Conservation (phyloP, 2,329 filamentous ascomycete genomes). For the Aspergillus quadrilineatus region DNA sequence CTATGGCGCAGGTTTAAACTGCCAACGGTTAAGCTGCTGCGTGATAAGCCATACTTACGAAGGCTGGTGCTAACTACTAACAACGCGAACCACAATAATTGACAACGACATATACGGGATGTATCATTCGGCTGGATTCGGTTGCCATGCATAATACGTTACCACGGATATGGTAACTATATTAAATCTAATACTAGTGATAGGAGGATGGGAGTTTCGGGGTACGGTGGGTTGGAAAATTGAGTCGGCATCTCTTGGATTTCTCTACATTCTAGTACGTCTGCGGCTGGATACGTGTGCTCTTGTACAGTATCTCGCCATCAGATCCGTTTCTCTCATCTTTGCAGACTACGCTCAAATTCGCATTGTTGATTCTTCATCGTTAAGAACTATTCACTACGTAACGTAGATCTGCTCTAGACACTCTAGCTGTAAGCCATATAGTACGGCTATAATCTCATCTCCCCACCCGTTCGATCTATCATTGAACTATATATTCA, state of each 20-base stretch:
- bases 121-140: constrained; percentile 4
- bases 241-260: not conserved
- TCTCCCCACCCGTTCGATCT: too few species aligned
- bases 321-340: not conserved
- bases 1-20: constrained; percentile 47
- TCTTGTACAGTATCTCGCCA: not conserved
- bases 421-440: too few species aligned
- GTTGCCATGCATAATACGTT: not conserved
- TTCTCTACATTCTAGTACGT: not conserved
- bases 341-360: not conserved
- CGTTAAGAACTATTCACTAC: not conserved
- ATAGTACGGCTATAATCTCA: too few species aligned
- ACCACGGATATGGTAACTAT: not conserved
- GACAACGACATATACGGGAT: not conserved
- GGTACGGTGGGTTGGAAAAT: not conserved
- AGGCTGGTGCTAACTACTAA: not conserved
- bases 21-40: not conserved
- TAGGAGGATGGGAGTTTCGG: not conserved
- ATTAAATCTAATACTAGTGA: not conserved
- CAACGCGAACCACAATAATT: not conserved
- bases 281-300: not conserved
- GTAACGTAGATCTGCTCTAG: too few species aligned
- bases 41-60: not conserved
- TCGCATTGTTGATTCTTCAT: not conserved
- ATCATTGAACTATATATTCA: too few species aligned